Base-by-base conservation (phyloP, 2,329 filamentous ascomycete genomes). In the Scorias spongiosa region DNA sequence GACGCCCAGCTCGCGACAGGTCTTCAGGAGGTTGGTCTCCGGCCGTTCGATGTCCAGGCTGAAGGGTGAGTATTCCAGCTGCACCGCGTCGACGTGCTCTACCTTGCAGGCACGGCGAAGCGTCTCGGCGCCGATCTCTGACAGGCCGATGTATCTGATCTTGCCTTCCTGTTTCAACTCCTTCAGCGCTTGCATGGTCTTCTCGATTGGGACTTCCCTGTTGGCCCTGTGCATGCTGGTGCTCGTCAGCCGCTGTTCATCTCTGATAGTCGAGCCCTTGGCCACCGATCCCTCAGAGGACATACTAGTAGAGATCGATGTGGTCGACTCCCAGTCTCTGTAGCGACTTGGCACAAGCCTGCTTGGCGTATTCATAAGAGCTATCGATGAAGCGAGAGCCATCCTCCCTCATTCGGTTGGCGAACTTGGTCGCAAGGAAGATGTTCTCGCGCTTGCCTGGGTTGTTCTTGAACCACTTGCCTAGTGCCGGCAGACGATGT, bases 1-100 rank as follows among this genome's bases (percentile, higher is more conserved):
- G 2, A 76, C 63, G 1, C 75, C 76, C 2, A 81, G 68, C 53
- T 79, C 73, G n/a, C 70, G 66, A 46, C 67, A 72, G 0, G 75
- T 75, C 26, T 65, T 58, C 1, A 80, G 61, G 1, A 81, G 59
- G 18, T 67, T 56, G 1, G 66, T 69, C 36, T 64, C 57, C 0
- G 62, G 55, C 3, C 60, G 67, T 54, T 84, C 79, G 48, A 82
- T 75, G 34, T 76, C 71, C 29, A 80, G 65, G 2, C 66, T 58
- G 55, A 71, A 76, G 0, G 68, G 68, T 15, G 60, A 68, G 57
- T 73, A 75, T 53, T 78, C 72, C 34, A 75, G 62, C 52, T 78
- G 72, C 3, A 72, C 61, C 2, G 71, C 70, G 2, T 66, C 54
- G 46, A 78, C 64, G 28, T 66, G 70, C 42, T 65, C 63, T n/a